Base-by-base conservation (phyloP, 805 yeast genomes). In the Teunomyces tritomae region DNA sequence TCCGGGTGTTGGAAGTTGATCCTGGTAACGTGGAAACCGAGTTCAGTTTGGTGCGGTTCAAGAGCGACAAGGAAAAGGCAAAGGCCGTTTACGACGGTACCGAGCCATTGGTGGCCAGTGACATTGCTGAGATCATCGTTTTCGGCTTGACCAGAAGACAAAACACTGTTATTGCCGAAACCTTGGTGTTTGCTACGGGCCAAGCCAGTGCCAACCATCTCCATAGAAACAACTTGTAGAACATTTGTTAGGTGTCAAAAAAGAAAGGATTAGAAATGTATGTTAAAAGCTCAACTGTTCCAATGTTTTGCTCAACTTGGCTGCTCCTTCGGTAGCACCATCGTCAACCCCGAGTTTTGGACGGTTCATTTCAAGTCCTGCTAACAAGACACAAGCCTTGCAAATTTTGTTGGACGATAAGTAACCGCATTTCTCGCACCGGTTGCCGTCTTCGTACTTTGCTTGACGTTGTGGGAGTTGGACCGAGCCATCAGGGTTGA, bases 401-500 rank as follows among this genome's bases (percentile, higher is more conserved):
- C 99, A 94, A 5, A 90, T 79, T 58, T 71, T 77, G 63, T 94
- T 94, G 53, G 91, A 86, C 0, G 98, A 89, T 33, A 94, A 69
- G 61, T 92, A 94, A 0, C 97, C 97, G 70, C 99, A 94, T 51
- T 83, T 83, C 53, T 84, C 87, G 70, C 99, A 94, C 49, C 83
- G 62, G 55, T 84, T 85, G 3, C 89, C 90, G 59, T 85, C 89
- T 16, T 71, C 72, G 51, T 72, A 76, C 11, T 62, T 68, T 29
- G 45, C 39, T 32, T 9, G 8, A 5, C n/a, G 6, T 27, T 50
- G 55, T 14, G 57, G 62, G 29, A 84, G 58, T 0, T 80, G 69
- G 0, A 84, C 83, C 0, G 87, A 74, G 0, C 92, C 92, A 58
- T 85, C 85, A 0, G 79, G 45, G 46, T 81, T 73, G 5, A 85